Base-by-base conservation (phyloP, 2,329 filamentous ascomycete species). In the Allantophomopsis cytisporea region DNA sequence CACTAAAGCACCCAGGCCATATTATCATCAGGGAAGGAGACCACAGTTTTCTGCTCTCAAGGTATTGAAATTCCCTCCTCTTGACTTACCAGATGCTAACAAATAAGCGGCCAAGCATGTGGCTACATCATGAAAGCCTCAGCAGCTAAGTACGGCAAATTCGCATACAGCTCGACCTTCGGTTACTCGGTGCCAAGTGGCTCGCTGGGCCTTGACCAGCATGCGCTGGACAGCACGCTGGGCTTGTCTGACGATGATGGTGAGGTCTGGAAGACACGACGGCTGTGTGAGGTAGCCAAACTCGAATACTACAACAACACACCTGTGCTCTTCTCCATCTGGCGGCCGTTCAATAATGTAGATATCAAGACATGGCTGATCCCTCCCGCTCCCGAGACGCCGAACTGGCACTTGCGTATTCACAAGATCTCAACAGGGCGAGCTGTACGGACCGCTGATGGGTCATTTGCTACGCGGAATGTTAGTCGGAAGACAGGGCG, bases 81-180 rank as follows among this genome's bases (percentile, higher is more conserved):
- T 34, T 17, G 14, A 34, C 16, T 15, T 34, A 8, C 31, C 10
- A 15, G 12, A 34, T 8, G 31, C 16, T 34, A 34, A 34, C 16
- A 14, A 15, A 3, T 3, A 14, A 34, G 31, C 0, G 83, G 83
- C 1, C 83, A 89, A 55, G 79, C 78, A n/a, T 88, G 83, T 58
- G 79, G 82, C 56, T 88, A 88, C 54, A 79, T 83, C 0, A 79
- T 88, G 65, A 83, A 83, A 58, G 82, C 80, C 39, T 84, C 82
- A 0, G 82, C 88, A 55, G 80, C 83, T 44, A 88, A 88, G 53
- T 88, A 88, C 56, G 83, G 83, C 36, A 72, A 75, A 43, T 87
- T 88, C 53, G 81, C 81, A 5, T 88, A 88, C 59, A 82, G 76
- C 51, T 78, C 79, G 39, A 73, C 79, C 0, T 88, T 83, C 55